Evolutionary conservation across 768 basidiomycete species (phyloP), one percentile per base, ranked within the genome.

Genomic region (Phylloporus sp.): DNA sequence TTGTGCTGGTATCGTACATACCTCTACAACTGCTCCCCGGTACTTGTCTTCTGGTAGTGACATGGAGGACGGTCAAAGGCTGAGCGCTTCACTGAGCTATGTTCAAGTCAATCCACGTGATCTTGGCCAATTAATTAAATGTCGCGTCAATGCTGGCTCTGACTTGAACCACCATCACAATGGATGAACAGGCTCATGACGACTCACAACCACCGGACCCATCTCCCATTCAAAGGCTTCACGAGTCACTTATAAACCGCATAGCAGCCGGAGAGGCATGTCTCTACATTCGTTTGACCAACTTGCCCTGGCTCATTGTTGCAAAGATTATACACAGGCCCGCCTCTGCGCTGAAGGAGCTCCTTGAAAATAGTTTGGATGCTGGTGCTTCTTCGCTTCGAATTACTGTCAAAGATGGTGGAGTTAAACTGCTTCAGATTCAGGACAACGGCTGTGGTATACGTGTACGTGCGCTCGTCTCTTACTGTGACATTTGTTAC

Each of bases 381-480:
- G 97, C 97, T 0, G 87, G 91, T 0, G 76, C 91, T 22, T 94
- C 89, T 0, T 84, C 84, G 0, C 92, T 98, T 64, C 84, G 86
- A 32, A 75, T 98, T 47, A 90, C 85, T 0, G 78, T 95, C 59
- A 97, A 97, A 70, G 95, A 99, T 56, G 97, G 95, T 1, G 97
- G 97, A 4, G 73, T 97, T 75, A 98, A 95, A 66, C 73, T 95
- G 15, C 78, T 98, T 32, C 92, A 97, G 70, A 95, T 98, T 47
- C 90, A 94, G 62, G 97, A 99, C 64, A 97, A 99, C 65, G 95
- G 97, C 0, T 90, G 83, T 69, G 97, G 95, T 3, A 97, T 98
- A 62, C 80, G 88, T 42, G 94, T 93, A 61, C 63, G 85, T 72
- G 27, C 26, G 20, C 40, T 49, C 12, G 31, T 45, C 20, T 39